A percentile compares a stretch with the other conserved stretches of the same genome.
Conservation (phyloP, 1,284 basidiomycete genomes). For the Rhodotorula sp. region DNA sequence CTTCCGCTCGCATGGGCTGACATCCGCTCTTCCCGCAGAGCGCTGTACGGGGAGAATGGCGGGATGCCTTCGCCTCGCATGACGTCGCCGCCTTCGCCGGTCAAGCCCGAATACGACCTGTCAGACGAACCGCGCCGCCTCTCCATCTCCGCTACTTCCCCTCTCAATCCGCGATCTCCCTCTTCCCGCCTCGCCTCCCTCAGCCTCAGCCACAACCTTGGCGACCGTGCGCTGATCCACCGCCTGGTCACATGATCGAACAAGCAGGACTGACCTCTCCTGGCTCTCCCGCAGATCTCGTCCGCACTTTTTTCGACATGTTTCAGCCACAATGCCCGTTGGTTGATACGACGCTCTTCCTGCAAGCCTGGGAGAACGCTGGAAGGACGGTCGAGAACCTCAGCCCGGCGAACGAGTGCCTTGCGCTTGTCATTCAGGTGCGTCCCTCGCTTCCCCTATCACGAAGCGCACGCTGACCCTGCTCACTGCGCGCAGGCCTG, state of each 20-base stretch:
- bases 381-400: slow-evolving; percentile 16
- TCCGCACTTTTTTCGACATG: slow-evolving; percentile 19
- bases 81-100: background rate
- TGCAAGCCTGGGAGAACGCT: slow-evolving; percentile 18
- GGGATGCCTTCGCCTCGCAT: background rate
- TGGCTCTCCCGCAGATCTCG: slow-evolving; percentile 17
- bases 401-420: slow-evolving; percentile 28
- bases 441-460: background rate
- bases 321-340: slow-evolving; percentile 31
- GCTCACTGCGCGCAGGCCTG: slow-evolving; percentile 23
- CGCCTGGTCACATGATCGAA: background rate
- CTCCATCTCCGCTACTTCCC: background rate
- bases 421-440: slow-evolving; percentile 31
- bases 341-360: slow-evolving; percentile 30
- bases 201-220: background rate
- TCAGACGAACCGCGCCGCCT: background rate
- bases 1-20: background rate
- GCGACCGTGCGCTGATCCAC: slow-evolving; percentile 4
- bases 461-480: background rate
- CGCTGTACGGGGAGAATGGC: slow-evolving; percentile 13
- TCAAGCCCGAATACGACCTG: background rate
- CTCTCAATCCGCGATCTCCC: background rate
- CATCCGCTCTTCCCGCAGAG: background rate
- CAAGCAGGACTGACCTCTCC: too few relatives aligned
- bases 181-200: background rate